These are phyloP conservation scores for Fusarium redolens DNA, from an alignment of 2,329 filamentous ascomycete genomes.

Conservation along the genomic window DNA sequence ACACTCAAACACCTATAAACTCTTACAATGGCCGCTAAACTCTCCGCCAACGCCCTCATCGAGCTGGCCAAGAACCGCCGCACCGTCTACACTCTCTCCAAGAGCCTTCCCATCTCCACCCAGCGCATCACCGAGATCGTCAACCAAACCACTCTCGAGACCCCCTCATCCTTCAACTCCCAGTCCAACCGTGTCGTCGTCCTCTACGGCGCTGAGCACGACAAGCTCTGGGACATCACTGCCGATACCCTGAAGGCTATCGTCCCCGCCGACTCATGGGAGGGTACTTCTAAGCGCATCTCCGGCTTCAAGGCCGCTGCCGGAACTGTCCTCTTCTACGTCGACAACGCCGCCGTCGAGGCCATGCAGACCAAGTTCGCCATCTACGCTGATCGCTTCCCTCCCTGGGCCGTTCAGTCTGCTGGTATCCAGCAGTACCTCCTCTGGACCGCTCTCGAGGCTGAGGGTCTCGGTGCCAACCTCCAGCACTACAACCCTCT, in stretches of 20 bases:
- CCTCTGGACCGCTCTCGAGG: conserved; percentile 84
- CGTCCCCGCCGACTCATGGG: conserved; percentile 73
- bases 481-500: conserved; percentile 95
- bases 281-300: conserved; percentile 59
- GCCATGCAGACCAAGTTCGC: conserved; percentile 76
- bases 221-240: conserved; percentile 85
- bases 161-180: conserved; percentile 88
- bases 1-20: conserved; percentile 3
- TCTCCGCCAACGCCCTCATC: conserved; percentile 65
- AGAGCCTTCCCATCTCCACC: conserved; percentile 64
- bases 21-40: conserved; percentile 54
- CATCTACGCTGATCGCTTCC: conserved; percentile 83
- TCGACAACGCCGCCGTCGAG: conserved; percentile 76
- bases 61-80: conserved; percentile 75
- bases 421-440: conserved; percentile 82
- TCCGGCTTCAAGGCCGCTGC: conserved; percentile 75
- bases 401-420: conserved; percentile 79
- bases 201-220: conserved; percentile 84
- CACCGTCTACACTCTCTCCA: conserved; percentile 75
- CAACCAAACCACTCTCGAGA: conserved; percentile 71
- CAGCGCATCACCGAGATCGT: conserved; percentile 73
- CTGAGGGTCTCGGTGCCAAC: conserved; percentile 87
- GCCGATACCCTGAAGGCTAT: conserved; percentile 62
- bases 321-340: conserved; percentile 89
- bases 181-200: conserved; percentile 84